phyloP scores from a whole-genome alignment of 768 basidiomycete genomes.

The Omphalotus guepiniiformis region DNA sequence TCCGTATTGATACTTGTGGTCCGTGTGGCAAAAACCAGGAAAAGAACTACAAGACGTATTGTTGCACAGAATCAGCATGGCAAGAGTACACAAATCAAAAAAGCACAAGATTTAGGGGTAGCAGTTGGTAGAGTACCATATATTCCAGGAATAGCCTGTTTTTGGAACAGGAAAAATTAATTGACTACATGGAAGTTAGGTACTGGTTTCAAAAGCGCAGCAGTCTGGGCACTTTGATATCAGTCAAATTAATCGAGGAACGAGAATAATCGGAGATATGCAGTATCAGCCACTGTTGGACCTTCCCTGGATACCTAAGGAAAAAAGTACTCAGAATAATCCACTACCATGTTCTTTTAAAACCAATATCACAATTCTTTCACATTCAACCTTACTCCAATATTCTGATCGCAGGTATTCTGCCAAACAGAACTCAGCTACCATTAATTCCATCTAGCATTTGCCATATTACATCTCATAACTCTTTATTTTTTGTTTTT shows the following conservation, averaged over 20 bases:
- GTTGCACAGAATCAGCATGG: conserved; percentile 9
- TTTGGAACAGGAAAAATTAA: conserved; percentile 8
- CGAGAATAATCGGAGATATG: conserved; percentile 4
- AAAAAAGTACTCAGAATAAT: not conserved
- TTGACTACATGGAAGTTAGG: too few relatives aligned
- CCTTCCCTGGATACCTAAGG: conserved; percentile 7
- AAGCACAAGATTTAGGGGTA: conserved; percentile 10
- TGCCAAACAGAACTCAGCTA: conserved; percentile 11
- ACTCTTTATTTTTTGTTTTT: too few relatives aligned
- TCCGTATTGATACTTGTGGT: conserved; percentile 6
- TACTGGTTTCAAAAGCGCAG: conserved; percentile 11
- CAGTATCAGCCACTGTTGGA: conserved; percentile 10
- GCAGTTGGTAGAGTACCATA: conserved; percentile 11
- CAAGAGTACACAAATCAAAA: conserved; percentile 1
- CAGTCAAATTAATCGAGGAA: conserved; percentile 7
- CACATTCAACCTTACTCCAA: conserved; percentile 6
- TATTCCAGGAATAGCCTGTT: conserved; percentile 9
- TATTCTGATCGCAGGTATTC: conserved; percentile 3
- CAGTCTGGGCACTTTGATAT: conserved; percentile 8
- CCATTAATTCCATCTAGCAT: conserved; percentile 12
- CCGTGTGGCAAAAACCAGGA: not conserved
- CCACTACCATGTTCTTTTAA: conserved; percentile 9
- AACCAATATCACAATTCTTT: not conserved
- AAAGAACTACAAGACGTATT: conserved; percentile 1
- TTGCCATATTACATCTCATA: conserved; percentile 11